Evolutionary conservation across 2,329 filamentous ascomycete species (phyloP).

Genomic region (Aurifilum marmelostoma): DNA sequence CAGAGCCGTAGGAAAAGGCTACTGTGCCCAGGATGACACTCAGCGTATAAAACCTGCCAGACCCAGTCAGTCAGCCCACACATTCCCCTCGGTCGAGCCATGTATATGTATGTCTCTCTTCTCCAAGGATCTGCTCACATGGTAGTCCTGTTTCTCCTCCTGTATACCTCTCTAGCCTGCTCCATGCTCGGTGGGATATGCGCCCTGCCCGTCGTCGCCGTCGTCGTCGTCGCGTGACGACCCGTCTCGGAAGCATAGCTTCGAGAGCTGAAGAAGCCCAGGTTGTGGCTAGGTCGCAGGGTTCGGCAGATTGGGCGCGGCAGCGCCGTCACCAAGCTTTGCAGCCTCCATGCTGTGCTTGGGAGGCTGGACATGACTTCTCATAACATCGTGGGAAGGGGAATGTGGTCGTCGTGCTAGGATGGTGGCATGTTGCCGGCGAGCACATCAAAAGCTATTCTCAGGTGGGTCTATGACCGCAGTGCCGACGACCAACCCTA

Average conservation of each 20-base stretch:
- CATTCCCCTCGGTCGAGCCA: neutral
- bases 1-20: conserved; percentile 79
- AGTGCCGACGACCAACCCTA: conserved; percentile 19
- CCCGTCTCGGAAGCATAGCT: conserved; percentile 34
- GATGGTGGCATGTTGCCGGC: conserved; percentile 33
- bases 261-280: conserved; percentile 12
- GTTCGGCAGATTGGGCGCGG: conserved; percentile 22
- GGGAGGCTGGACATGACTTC: conserved; percentile 45
- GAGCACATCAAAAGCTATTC: neutral
- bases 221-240: conserved; percentile 35
- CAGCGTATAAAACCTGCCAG: conserved; percentile 69
- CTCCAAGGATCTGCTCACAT: conserved; percentile 46
- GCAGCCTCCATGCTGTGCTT: conserved; percentile 41
- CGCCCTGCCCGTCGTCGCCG: conserved; percentile 30
- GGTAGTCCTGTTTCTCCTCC: conserved; percentile 68
- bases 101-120: neutral
- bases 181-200: conserved; percentile 60
- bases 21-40: conserved; percentile 80
- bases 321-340: conserved; percentile 30
- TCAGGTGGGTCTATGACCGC: conserved; percentile 12
- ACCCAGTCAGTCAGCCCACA: conserved; percentile 29
- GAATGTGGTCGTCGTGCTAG: conserved; percentile 2
- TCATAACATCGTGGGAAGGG: conserved; percentile 32
- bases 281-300: conserved; percentile 14
- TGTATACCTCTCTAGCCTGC: conserved; percentile 65